Evolutionary conservation across 306 rosid genomes (phyloP), one percentile per base, ranked within the genome.

Genomic region (Citrullus mucosospermus): DNA sequence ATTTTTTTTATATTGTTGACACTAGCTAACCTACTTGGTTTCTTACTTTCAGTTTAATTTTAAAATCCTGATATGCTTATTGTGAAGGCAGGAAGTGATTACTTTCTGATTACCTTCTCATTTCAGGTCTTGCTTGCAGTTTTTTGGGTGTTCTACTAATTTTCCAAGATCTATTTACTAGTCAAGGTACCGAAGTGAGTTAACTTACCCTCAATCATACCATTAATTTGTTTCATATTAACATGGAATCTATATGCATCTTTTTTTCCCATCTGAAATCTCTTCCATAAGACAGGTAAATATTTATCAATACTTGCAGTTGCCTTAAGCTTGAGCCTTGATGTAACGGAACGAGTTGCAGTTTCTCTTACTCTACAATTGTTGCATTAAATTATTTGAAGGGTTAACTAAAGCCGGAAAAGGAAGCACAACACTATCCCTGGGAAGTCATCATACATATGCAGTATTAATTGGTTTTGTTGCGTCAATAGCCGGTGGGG

Each of bases 51-150:
- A 50, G 43, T 48, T 50, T 44, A 48, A 32, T 34, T 63, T 41
- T 1, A 43, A 12, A 44, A 30, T 14, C 22, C 22, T 71, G 25
- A 8, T 28, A 72, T 50, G 43, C 22, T 7, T 72, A 50, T 50
- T 17, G 8, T 28, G 20, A 59, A 32, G 79, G 79, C 77, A 79
- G 50, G 46, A 9, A 14, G 39, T 55, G 78, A 81, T 66, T 74
- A 51, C 60, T 83, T 66, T 69, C 60, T 84, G 20, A 54, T 75
- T 28, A 78, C 32, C 22, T 62, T 69, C 70, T 57, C 59, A 78
- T 82, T 88, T 61, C 90, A 93, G 97, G 90, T 87, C 86, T 93
- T 60, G 89, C 91, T 43, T 93, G 97, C 83, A 90, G 97, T 87
- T 93, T 86, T 85, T 88, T 90, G 59, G 96, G 97, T 9, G 93